Evolutionary conservation across 345 rosid genomes (phyloP).

Genomic region (Lepidium aucheri): DNA sequence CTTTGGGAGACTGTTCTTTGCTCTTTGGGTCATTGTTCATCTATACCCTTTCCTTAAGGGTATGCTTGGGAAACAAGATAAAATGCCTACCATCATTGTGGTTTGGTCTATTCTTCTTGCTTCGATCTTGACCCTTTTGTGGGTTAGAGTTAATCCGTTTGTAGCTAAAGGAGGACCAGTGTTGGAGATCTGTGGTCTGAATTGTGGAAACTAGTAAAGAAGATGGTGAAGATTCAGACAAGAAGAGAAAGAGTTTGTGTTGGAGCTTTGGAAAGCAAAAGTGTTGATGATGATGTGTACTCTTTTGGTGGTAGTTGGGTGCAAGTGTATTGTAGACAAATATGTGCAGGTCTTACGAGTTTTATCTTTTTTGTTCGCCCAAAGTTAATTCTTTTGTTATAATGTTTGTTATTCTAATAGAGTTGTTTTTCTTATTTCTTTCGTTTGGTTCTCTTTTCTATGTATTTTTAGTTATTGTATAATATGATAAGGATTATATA

Average conservation of each 20-base stretch:
- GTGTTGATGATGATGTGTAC: not conserved
- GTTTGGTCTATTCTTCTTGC: slow-evolving; percentile 94
- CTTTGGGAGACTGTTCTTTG: slow-evolving; percentile 82
- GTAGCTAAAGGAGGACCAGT: slow-evolving; percentile 83
- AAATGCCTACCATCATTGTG: slow-evolving; percentile 80
- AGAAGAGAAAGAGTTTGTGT: not conserved
- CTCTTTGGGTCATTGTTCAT: slow-evolving; percentile 85
- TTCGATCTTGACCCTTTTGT: slow-evolving; percentile 78
- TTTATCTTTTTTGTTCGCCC: not conserved
- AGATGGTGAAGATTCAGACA: not conserved
- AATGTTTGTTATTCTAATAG: slow-evolving; percentile 3
- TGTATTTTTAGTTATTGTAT: slow-evolving; percentile 9
- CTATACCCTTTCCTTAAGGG: slow-evolving; percentile 94
- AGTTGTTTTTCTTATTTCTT: not conserved
- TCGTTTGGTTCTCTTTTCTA: not conserved
- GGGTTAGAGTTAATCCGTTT: slow-evolving; percentile 89
- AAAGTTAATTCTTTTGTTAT: slow-evolving; percentile 7
- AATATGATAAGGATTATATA: not conserved
- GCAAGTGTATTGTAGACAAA: slow-evolving; percentile 12
- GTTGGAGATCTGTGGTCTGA: slow-evolving; percentile 76
- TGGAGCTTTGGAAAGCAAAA: slow-evolving; percentile 8
- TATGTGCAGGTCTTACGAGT: slow-evolving; percentile 19
- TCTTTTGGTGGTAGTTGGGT: slow-evolving; percentile 2
- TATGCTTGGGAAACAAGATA: slow-evolving; percentile 82
- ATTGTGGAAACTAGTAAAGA: slow-evolving; percentile 47